phyloP scores from a whole-genome alignment of 2,329 filamentous ascomycete species.

The Colletotrichum filicis region DNA sequence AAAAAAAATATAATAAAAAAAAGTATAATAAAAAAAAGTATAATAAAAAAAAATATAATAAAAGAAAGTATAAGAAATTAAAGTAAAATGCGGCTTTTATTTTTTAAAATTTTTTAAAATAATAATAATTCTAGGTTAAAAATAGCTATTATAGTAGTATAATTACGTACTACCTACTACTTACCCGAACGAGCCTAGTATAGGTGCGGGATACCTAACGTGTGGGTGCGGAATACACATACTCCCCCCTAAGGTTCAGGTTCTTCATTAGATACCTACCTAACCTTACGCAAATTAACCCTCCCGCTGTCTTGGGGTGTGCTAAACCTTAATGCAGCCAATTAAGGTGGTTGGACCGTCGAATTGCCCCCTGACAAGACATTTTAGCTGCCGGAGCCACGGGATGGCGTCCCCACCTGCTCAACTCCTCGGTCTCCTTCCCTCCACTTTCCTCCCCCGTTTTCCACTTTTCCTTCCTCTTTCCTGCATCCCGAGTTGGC shows the following conservation, averaged over 20 bases:
- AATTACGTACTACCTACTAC: too few relatives aligned
- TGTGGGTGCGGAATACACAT: too few relatives aligned
- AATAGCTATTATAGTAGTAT: too few relatives aligned
- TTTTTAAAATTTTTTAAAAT: too few relatives aligned
- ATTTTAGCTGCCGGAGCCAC: constrained; percentile 30
- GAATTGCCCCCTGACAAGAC: constrained; percentile 17
- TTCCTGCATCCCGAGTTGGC: background rate
- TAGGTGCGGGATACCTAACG: too few relatives aligned
- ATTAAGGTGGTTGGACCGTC: constrained; percentile 23
- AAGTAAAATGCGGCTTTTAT: too few relatives aligned
- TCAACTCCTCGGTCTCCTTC: background rate
- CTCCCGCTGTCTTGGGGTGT: constrained; percentile 22
- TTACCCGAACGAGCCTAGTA: too few relatives aligned
- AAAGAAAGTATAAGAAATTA: too few relatives aligned
- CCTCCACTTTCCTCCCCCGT: background rate
- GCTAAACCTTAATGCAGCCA: constrained; percentile 32
- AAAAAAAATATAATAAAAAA: too few relatives aligned
- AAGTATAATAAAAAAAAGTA: too few relatives aligned
- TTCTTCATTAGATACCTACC: background rate
- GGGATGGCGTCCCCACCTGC: constrained; percentile 4
- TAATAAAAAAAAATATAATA: too few relatives aligned
- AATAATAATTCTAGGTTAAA: too few relatives aligned
- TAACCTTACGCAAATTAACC: constrained; percentile 6
- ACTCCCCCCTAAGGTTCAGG: background rate
- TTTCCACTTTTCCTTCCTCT: background rate